A percentile compares a stretch with the other conserved stretches of the same genome.
phyloP scores from a whole-genome alignment of 2,329 filamentous ascomycete species.

The Conoideocrella luteorostrata region DNA sequence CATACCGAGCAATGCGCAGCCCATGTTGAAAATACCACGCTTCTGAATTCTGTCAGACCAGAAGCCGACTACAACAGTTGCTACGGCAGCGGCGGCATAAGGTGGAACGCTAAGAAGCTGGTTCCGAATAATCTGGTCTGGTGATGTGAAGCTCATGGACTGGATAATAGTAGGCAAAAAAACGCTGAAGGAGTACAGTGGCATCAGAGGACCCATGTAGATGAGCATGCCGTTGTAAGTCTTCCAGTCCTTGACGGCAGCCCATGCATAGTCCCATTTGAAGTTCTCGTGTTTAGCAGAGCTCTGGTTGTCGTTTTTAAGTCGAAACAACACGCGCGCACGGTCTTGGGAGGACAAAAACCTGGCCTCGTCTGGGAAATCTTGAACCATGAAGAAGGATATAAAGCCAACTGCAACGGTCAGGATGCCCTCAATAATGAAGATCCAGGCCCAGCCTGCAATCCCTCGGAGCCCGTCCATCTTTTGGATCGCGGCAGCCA shows the following conservation, averaged over 20 bases:
- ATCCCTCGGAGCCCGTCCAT: slow-evolving; percentile 58
- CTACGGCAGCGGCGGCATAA: slow-evolving; percentile 30
- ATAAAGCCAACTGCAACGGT: slow-evolving; percentile 62
- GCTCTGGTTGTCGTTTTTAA: slow-evolving; percentile 65
- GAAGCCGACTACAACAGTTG: slow-evolving; percentile 45
- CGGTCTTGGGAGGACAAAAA: slow-evolving; percentile 69
- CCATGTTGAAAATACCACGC: slow-evolving; percentile 76
- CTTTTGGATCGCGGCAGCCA: slow-evolving; percentile 64
- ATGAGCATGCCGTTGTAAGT: slow-evolving; percentile 69
- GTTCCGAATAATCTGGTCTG: slow-evolving; percentile 26
- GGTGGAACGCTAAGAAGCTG: slow-evolving; percentile 42
- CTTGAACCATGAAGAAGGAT: slow-evolving; percentile 73
- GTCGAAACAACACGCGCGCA: slow-evolving; percentile 61
- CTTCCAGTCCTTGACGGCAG: slow-evolving; percentile 75
- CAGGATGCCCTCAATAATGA: slow-evolving; percentile 62
- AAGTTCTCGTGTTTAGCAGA: slow-evolving; percentile 72
- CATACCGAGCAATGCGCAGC: slow-evolving; percentile 62
- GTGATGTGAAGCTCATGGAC: slow-evolving; percentile 35
- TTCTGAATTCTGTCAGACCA: slow-evolving; percentile 67
- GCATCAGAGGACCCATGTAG: slow-evolving; percentile 70
- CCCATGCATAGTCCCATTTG: slow-evolving; percentile 65
- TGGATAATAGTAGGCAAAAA: slow-evolving; percentile 77
- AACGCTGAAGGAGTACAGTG: slow-evolving; percentile 68
- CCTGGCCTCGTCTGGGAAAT: slow-evolving; percentile 70
- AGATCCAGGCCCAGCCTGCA: slow-evolving; percentile 59